Percentiles rank a stretch among this genome's conserved stretches.
Conservation (phyloP, 257 asterid species). For the Anisodus acutangulus region DNA sequence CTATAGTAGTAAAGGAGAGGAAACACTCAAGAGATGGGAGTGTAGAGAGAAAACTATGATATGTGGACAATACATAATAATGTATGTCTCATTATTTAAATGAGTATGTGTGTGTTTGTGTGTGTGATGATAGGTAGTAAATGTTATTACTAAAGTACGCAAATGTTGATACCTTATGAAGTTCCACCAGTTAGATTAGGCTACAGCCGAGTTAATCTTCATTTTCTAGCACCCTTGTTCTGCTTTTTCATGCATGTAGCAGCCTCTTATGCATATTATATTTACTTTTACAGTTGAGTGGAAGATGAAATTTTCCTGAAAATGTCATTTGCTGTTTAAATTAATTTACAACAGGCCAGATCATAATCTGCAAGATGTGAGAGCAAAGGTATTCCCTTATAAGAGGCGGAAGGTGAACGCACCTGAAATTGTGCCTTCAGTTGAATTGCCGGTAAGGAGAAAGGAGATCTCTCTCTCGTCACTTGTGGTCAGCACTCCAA, state of each 20-base stretch:
- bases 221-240: neutral
- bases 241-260: neutral
- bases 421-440: conserved; percentile 68
- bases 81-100: neutral
- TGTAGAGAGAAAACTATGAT: neutral
- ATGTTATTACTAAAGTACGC: neutral
- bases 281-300: neutral
- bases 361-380: conserved; percentile 89
- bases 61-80: neutral
- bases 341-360: conserved; percentile 66
- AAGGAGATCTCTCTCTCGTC: conserved; percentile 97
- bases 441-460: conserved; percentile 83
- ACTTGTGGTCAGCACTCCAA: conserved; percentile 91
- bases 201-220: neutral
- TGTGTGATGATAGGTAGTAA: neutral
- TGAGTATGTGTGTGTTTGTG: neutral
- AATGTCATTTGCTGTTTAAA: neutral
- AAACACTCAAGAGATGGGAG: neutral
- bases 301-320: conserved; percentile 22
- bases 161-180: neutral
- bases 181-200: neutral
- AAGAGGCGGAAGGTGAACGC: conserved; percentile 77
- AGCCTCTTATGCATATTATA: neutral
- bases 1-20: neutral
- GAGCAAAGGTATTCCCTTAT: conserved; percentile 86